phyloP scores from a whole-genome alignment of 2,329 filamentous ascomycete species.

The Anisogramma anomala region DNA sequence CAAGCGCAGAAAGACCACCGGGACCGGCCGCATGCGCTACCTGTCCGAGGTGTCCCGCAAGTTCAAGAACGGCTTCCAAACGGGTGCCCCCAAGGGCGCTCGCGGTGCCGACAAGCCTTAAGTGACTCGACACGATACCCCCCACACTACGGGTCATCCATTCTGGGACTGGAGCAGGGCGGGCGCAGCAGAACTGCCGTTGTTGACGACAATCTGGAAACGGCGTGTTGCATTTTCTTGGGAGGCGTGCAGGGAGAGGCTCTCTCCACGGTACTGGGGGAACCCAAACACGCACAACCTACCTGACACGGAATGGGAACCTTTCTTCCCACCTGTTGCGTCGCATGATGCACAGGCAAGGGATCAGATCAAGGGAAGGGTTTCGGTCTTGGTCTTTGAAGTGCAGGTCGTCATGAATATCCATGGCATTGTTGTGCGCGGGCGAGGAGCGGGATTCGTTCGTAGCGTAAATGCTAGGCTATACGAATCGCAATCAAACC shows the following conservation, averaged over 20 bases:
- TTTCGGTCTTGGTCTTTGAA: constrained; percentile 11
- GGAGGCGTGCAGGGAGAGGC: constrained; percentile 4
- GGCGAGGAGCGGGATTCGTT: constrained; percentile 9
- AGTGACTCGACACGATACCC: constrained; percentile 14
- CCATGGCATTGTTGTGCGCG: constrained; percentile 12
- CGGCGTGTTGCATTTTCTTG: constrained; percentile 12
- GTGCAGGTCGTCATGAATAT: constrained; percentile 14
- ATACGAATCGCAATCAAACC: constrained; percentile 5
- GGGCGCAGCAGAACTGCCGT: constrained; percentile 10
- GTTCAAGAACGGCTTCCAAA: constrained; percentile 98
- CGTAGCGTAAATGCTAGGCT: constrained; percentile 14
- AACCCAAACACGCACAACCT: constrained; percentile 19
- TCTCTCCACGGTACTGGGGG: constrained; percentile 12
- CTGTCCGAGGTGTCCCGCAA: constrained; percentile 83
- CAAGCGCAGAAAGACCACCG: constrained; percentile 99
- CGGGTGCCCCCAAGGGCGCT: constrained; percentile 73
- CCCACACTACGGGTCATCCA: constrained; percentile 5
- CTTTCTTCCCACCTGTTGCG: constrained; percentile 10
- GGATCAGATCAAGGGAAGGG: constrained; percentile 11
- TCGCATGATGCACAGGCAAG: constrained; percentile 13
- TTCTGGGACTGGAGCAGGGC: background rate
- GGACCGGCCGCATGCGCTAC: constrained; percentile 90
- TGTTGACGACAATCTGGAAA: constrained; percentile 11
- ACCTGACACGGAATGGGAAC: constrained; percentile 13
- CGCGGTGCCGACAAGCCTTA: constrained; percentile 45